A percentile compares a stretch with the other conserved stretches of the same genome.
Evolutionary conservation across 768 basidiomycete species (phyloP).

Genomic region (Amanita pseudoporphyria): DNA sequence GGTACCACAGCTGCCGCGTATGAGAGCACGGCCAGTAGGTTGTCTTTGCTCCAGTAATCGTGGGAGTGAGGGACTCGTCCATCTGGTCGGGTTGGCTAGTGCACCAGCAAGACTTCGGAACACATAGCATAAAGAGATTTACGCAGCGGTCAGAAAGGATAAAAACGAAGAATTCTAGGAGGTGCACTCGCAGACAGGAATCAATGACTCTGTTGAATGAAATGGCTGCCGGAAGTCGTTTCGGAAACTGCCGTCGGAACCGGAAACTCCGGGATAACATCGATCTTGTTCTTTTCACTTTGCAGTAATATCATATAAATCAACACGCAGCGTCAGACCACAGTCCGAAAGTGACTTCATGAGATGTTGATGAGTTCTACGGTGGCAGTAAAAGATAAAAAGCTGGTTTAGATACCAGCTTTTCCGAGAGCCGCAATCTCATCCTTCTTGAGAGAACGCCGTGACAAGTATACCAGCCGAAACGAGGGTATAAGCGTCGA

Average conservation of each 20-base stretch:
- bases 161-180: not conserved
- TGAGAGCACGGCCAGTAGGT: not conserved
- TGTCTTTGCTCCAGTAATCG: not conserved
- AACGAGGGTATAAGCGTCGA: not conserved
- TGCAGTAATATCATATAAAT: not conserved
- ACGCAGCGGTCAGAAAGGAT: not conserved
- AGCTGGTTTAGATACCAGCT: not conserved
- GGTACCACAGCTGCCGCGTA: not conserved
- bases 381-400: not conserved
- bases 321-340: not conserved
- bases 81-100: not conserved
- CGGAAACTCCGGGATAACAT: not conserved
- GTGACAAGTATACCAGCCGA: not conserved
- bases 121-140: not conserved
- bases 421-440: not conserved
- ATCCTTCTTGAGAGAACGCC: not conserved
- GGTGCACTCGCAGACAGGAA: not conserved
- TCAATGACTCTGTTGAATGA: conserved; percentile 1
- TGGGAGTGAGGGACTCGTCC: not conserved
- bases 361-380: not conserved
- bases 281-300: not conserved
- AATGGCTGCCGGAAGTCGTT: not conserved
- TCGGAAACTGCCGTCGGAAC: not conserved
- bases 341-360: not conserved
- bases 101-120: not conserved